phyloP scores from a whole-genome alignment of 129 eudicot genomes.

The Sambucus nigra region DNA sequence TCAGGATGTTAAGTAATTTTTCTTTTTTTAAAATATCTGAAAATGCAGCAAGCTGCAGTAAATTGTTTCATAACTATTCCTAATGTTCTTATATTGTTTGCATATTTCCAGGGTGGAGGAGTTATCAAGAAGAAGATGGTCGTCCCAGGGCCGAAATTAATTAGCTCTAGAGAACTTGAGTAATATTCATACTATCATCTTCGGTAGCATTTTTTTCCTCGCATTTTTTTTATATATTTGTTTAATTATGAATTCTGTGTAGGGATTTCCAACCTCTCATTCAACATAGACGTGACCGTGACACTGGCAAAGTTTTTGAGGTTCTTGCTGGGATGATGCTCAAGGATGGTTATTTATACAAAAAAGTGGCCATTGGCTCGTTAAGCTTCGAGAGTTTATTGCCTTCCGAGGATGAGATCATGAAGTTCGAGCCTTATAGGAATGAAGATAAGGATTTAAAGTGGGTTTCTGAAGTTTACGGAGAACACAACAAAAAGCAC shows the following conservation, averaged over 20 bases:
- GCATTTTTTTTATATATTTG: not conserved
- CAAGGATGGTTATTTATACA: constrained; percentile 86
- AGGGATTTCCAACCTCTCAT: constrained; percentile 88
- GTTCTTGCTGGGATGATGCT: constrained; percentile 78
- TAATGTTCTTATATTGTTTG: constrained; percentile 2
- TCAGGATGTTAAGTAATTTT: too few relatives aligned
- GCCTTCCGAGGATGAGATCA: constrained; percentile 74
- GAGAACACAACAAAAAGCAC: constrained; percentile 42
- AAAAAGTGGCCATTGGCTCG: constrained; percentile 59
- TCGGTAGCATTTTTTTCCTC: not conserved
- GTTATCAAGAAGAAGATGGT: constrained; percentile 38
- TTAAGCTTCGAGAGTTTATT: constrained; percentile 56
- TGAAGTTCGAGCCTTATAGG: constrained; percentile 50
- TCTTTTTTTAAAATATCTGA: not conserved
- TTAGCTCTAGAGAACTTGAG: constrained; percentile 80
- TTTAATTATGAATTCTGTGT: constrained; percentile 3
- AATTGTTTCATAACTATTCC: not conserved
- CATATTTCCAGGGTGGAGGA: constrained; percentile 65
- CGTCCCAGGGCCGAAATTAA: constrained; percentile 62
- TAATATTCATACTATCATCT: constrained; percentile 22
- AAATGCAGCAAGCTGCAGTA: not conserved
- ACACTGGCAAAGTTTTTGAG: constrained; percentile 54
- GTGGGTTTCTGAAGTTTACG: constrained; percentile 81
- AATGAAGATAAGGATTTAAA: constrained; percentile 50
- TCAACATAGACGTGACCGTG: constrained; percentile 63